A percentile compares a stretch with the other conserved stretches of the same genome.
Evolutionary conservation across 78 protist genomes (phyloP).

Genomic region (Tieghemostelium lacteum): DNA sequence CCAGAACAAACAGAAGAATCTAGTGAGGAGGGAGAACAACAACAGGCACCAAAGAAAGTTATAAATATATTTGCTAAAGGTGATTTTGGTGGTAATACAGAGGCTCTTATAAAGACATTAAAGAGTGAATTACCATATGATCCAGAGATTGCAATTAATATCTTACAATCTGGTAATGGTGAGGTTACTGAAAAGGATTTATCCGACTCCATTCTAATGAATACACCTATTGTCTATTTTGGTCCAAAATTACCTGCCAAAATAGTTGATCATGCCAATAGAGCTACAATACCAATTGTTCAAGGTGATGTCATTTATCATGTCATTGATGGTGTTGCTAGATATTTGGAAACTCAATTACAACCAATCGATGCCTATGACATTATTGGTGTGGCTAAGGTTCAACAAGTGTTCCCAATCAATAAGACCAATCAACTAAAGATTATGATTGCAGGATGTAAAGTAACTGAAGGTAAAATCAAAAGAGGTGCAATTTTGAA

Average conservation of each 20-base stretch:
- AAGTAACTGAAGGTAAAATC: conserved; percentile 30
- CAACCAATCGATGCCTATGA: conserved; percentile 41
- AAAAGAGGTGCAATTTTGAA: conserved; percentile 47
- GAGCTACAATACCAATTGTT: background rate
- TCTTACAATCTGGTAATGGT: conserved; percentile 49
- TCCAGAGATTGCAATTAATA: conserved; percentile 6
- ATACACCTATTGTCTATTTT: conserved; percentile 71
- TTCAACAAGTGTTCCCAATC: conserved; percentile 25
- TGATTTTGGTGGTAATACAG: conserved; percentile 64
- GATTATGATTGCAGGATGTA: conserved; percentile 62
- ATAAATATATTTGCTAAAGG: conserved; percentile 48
- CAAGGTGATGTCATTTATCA: conserved; percentile 67
- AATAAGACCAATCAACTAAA: conserved; percentile 9
- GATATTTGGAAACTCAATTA: conserved; percentile 16
- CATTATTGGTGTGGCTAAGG: conserved; percentile 63
- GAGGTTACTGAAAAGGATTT: conserved; percentile 57
- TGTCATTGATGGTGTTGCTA: conserved; percentile 24
- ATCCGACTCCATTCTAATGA: conserved; percentile 4
- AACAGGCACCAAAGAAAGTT: background rate
- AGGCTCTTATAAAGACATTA: conserved; percentile 23
- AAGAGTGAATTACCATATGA: conserved; percentile 26
- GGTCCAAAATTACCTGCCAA: conserved; percentile 12
- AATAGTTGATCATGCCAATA: background rate
- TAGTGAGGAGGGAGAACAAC: background rate
- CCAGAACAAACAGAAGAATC: background rate